Evolutionary conservation across 345 rosid genomes (phyloP).

Genomic region (Gossypium longicalyx): DNA sequence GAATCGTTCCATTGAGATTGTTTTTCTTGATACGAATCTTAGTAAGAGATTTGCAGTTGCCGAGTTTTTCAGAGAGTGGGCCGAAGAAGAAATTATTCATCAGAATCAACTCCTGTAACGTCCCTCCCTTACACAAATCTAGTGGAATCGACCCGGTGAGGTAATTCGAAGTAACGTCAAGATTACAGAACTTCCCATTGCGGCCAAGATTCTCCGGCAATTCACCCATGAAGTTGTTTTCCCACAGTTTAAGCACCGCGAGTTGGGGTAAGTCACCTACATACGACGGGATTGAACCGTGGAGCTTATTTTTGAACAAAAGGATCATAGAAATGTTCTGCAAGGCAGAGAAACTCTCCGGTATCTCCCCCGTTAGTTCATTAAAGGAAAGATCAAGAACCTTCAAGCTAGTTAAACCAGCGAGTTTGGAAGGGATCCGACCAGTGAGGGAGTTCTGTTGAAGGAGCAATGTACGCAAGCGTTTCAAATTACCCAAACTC

Average conservation of each 20-base stretch:
- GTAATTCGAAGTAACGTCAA: conserved; percentile 64
- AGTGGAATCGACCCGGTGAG: conserved; percentile 70
- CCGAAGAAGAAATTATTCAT: conserved; percentile 68
- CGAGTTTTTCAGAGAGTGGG: conserved; percentile 57
- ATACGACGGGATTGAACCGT: conserved; percentile 58
- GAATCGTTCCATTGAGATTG: conserved; percentile 55
- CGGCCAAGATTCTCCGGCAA: conserved; percentile 67
- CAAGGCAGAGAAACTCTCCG: conserved; percentile 45
- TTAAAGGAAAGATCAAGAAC: conserved; percentile 73
- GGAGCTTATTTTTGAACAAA: conserved; percentile 57
- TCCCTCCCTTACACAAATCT: conserved; percentile 64
- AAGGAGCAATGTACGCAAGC: conserved; percentile 56
- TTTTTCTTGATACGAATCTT: conserved; percentile 53
- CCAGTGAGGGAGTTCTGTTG: conserved; percentile 73
- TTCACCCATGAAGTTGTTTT: conserved; percentile 61
- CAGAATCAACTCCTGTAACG: conserved; percentile 42
- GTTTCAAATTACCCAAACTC: conserved; percentile 49
- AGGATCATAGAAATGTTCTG: conserved; percentile 48
- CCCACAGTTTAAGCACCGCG: conserved; percentile 62
- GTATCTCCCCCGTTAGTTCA: conserved; percentile 63
- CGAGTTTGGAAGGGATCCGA: conserved; percentile 58
- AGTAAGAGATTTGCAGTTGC: conserved; percentile 55
- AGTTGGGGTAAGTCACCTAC: conserved; percentile 66
- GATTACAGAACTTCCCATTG: conserved; percentile 45
- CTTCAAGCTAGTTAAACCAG: conserved; percentile 51